A percentile compares a stretch with the other conserved stretches of the same genome.
phyloP scores from a whole-genome alignment of 1,139 yeast genomes.

The Wickerhamomyces sp. region DNA sequence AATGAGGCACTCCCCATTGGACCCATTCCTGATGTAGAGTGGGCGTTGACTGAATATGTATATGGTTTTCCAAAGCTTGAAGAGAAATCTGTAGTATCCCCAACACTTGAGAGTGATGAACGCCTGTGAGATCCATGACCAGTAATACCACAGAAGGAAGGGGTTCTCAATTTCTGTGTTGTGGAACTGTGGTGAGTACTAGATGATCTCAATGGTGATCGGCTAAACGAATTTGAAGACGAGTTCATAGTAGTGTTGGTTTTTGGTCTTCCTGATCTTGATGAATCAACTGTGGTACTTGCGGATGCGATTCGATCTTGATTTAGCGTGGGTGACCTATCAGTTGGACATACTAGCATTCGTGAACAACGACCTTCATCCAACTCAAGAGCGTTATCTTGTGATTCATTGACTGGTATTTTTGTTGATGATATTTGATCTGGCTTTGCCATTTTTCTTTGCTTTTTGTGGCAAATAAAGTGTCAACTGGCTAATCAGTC shows the following conservation, averaged over 20 bases:
- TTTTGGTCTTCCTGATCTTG: slow-evolving; percentile 1
- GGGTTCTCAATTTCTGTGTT: slow-evolving; percentile 8
- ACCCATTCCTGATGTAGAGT: slow-evolving; percentile 3
- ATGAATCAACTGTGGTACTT: neutral
- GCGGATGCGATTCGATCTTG: slow-evolving; percentile 6
- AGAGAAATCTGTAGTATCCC: slow-evolving; percentile 13
- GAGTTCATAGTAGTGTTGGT: neutral
- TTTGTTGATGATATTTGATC: neutral
- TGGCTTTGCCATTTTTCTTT: neutral
- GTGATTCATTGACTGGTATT: neutral
- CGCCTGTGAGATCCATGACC: slow-evolving; percentile 12
- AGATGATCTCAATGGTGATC: slow-evolving; percentile 8
- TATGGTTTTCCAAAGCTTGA: slow-evolving; percentile 20
- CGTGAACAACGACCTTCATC: too few relatives aligned
- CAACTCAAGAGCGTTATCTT: too few relatives aligned
- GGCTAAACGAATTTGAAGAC: neutral
- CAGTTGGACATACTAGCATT: too few relatives aligned
- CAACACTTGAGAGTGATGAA: slow-evolving; percentile 11
- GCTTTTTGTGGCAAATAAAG: neutral
- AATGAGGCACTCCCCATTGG: neutral
- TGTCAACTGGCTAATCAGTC: neutral
- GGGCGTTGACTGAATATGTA: slow-evolving; percentile 2
- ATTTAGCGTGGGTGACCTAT: neutral
- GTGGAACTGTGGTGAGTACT: neutral
- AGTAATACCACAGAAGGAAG: neutral